Percentiles rank a stretch among this genome's conserved stretches.
phyloP scores from a whole-genome alignment of 768 basidiomycete species.

The Rhodotorula paludigena region DNA sequence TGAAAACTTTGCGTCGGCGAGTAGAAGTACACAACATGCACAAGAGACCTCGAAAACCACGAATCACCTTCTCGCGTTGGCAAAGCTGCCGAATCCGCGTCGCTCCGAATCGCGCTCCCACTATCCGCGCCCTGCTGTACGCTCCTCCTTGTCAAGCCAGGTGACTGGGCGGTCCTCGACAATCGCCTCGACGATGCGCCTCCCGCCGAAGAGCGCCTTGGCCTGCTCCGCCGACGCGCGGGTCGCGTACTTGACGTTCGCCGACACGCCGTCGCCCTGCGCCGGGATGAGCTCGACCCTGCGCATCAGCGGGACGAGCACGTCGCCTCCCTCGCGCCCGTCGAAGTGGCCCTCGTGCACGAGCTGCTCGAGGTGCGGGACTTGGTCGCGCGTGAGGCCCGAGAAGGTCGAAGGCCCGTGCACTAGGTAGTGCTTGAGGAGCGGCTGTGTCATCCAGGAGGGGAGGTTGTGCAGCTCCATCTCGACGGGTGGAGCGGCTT shows the following conservation, averaged over 20 bases:
- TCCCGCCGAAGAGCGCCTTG: not conserved
- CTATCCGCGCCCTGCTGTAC: too few relatives aligned
- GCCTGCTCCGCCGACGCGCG: not conserved
- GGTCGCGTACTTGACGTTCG: not conserved
- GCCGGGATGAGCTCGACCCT: not conserved
- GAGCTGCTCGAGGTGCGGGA: not conserved
- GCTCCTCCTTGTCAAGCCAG: too few relatives aligned
- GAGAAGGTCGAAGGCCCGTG: not conserved
- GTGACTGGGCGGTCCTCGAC: too few relatives aligned
- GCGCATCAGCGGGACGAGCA: not conserved
- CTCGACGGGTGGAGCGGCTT: not conserved
- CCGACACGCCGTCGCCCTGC: not conserved
- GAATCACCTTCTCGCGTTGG: too few relatives aligned
- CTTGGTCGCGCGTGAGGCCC: too few relatives aligned
- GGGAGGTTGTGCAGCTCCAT: not conserved
- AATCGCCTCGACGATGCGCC: too few relatives aligned
- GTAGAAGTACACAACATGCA: too few relatives aligned
- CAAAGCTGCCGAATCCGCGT: too few relatives aligned
- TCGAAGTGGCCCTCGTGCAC: not conserved
- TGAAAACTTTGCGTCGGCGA: too few relatives aligned
- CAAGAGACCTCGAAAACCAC: too few relatives aligned
- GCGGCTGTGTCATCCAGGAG: not conserved
- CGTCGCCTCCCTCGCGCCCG: not conserved
- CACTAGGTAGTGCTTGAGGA: constrained; percentile 1
- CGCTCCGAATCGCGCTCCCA: too few relatives aligned